phyloP scores from a whole-genome alignment of 2,329 filamentous ascomycete genomes.

The Penicillium digitatum region DNA sequence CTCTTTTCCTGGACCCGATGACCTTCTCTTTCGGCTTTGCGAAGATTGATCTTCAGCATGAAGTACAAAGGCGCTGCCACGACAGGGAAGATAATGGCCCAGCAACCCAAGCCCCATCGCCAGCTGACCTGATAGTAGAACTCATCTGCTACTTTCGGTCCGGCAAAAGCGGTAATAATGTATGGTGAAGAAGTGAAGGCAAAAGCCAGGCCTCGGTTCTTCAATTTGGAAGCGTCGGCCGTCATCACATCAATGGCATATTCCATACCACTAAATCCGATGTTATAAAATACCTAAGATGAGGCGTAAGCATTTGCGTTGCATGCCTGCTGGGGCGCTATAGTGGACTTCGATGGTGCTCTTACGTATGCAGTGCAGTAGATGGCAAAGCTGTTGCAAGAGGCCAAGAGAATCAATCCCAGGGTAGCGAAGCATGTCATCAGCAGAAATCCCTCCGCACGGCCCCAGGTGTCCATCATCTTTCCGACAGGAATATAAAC shows the following conservation, averaged over 20 bases:
- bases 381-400: constrained; percentile 53
- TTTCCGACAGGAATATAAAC: constrained; percentile 57
- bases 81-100: constrained; percentile 55
- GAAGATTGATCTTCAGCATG: constrained; percentile 51
- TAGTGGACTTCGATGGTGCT: background rate
- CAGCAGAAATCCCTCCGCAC: constrained; percentile 51
- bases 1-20: constrained; percentile 43
- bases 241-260: constrained; percentile 58
- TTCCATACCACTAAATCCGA: constrained; percentile 54
- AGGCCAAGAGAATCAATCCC: constrained; percentile 57
- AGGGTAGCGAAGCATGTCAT: constrained; percentile 44
- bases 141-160: constrained; percentile 47
- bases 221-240: constrained; percentile 58
- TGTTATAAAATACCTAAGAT: constrained; percentile 50
- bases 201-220: constrained; percentile 58
- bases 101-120: constrained; percentile 59
- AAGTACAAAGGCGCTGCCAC: constrained; percentile 52
- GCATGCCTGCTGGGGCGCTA: fast-evolving
- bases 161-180: constrained; percentile 57
- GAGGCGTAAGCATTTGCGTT: constrained; percentile 12
- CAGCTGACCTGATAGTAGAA: constrained; percentile 51
- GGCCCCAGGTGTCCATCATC: constrained; percentile 57
- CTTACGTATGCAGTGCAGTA: constrained; percentile 54
- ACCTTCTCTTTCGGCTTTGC: constrained; percentile 53
- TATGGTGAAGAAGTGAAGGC: constrained; percentile 60